Evolutionary conservation across 78 protist species (phyloP).

Genomic region (Mastigamoeba balamuthi): DNA sequence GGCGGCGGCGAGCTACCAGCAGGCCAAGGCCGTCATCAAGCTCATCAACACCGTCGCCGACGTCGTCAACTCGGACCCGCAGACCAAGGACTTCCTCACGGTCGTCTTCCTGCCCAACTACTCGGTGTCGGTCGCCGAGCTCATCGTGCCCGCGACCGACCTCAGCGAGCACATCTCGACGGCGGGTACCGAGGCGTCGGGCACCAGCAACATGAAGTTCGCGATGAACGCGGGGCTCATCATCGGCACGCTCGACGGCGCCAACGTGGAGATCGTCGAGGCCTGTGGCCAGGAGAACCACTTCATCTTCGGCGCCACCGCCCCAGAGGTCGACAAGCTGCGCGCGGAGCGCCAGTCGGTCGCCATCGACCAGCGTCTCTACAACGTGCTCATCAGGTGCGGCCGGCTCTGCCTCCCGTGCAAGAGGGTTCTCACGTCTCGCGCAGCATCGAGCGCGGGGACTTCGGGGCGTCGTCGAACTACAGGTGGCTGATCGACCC

Average conservation of each 20-base stretch:
- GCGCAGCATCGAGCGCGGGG: slow-evolving; percentile 1
- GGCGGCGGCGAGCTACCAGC: slow-evolving; percentile 90
- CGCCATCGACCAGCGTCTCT: background rate
- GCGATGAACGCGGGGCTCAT: slow-evolving; percentile 66
- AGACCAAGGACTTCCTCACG: slow-evolving; percentile 47
- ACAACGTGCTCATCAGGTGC: too few relatives aligned
- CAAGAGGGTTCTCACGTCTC: too few relatives aligned
- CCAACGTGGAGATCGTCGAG: slow-evolving; percentile 71
- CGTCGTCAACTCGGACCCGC: slow-evolving; percentile 77
- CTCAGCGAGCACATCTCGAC: slow-evolving; percentile 86
- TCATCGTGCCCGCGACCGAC: slow-evolving; percentile 89
- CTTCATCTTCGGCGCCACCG: slow-evolving; percentile 38
- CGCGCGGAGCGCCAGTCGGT: too few relatives aligned
- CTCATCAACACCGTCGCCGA: slow-evolving; percentile 83
- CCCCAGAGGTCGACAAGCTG: too few relatives aligned
- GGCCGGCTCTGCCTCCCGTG: too few relatives aligned
- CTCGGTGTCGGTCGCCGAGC: slow-evolving; percentile 80
- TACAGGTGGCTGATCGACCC: slow-evolving; percentile 40
- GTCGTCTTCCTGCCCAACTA: slow-evolving; percentile 90
- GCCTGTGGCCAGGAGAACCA: slow-evolving; percentile 40
- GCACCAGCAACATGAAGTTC: slow-evolving; percentile 85
- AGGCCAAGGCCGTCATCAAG: slow-evolving; percentile 86
- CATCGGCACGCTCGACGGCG: slow-evolving; percentile 82
- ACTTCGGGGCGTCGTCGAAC: slow-evolving; percentile 48
- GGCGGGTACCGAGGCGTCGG: slow-evolving; percentile 93